A percentile compares a stretch with the other conserved stretches of the same genome.
These are phyloP conservation scores for Jasminum sambac DNA, from an alignment of 257 asterid species.

Conservation along the genomic window DNA sequence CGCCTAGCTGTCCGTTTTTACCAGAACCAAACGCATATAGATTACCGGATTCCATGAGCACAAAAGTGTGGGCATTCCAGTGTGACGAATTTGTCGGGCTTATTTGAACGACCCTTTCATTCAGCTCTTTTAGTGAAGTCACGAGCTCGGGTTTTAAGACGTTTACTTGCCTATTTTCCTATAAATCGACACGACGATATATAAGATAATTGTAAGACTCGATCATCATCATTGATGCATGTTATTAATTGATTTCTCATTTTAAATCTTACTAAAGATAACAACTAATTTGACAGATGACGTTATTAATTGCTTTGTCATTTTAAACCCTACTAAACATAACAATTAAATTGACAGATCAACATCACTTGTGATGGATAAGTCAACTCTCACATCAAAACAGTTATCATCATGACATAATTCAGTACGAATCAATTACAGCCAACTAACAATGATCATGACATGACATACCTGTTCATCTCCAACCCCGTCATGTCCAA, in stretches of 20 bases:
- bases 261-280: too few species aligned
- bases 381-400: too few species aligned
- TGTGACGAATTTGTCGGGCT: conserved; percentile 92
- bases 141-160: conserved; percentile 75
- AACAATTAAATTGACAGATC: not conserved
- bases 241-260: too few species aligned
- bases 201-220: not conserved
- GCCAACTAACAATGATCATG: too few species aligned
- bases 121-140: conserved; percentile 69
- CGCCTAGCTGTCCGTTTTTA: conserved; percentile 94
- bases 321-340: too few species aligned
- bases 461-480: conserved; percentile 77
- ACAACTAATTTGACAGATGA: too few species aligned
- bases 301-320: too few species aligned
- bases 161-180: conserved; percentile 74
- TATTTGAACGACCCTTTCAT: conserved; percentile 89
- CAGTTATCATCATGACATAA: too few species aligned
- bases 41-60: conserved; percentile 83
- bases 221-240: too few species aligned
- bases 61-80: conserved; percentile 97
- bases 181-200: conserved; percentile 2
- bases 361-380: not conserved
- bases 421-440: too few species aligned
- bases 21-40: conserved; percentile 95
- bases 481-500: conserved; percentile 68